Evolutionary conservation across 2,329 filamentous ascomycete species (phyloP).

Genomic region (Nothophoma quercina): DNA sequence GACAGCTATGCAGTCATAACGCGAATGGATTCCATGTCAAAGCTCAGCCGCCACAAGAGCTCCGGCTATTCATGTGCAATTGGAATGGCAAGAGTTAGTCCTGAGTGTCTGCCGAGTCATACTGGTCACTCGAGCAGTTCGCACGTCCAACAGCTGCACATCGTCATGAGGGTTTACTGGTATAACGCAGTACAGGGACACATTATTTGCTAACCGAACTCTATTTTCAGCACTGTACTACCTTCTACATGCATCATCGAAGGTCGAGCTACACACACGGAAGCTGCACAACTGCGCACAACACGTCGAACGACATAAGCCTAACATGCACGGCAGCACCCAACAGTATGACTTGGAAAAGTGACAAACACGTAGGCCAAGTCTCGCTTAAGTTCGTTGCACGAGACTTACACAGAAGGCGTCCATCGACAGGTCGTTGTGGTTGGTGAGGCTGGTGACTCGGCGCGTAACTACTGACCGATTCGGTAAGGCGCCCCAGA

Average conservation of each 20-base stretch:
- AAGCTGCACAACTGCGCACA: conserved; percentile 14
- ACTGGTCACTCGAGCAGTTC: background rate
- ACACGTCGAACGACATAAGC: conserved; percentile 14
- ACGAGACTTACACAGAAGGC: conserved; percentile 25
- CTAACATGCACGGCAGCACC: conserved; percentile 20
- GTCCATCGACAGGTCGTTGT: conserved; percentile 32
- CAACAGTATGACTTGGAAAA: conserved; percentile 22
- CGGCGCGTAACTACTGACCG: conserved; percentile 38
- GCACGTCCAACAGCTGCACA: background rate
- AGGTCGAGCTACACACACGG: conserved; percentile 11
- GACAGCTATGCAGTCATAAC: background rate
- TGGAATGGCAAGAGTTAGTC: background rate
- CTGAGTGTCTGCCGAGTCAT: background rate
- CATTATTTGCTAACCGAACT: background rate
- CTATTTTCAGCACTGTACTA: conserved; percentile 19
- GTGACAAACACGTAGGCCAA: conserved; percentile 44
- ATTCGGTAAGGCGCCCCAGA: conserved; percentile 32
- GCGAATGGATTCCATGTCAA: no score
- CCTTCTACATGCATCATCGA: conserved; percentile 18
- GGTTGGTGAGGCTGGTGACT: conserved; percentile 26
- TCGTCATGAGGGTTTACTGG: background rate
- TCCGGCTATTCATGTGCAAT: no score
- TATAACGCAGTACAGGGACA: conserved; percentile 9
- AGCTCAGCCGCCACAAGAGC: background rate
- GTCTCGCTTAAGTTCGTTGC: conserved; percentile 35